These are phyloP conservation scores for Lentinula lateritia DNA, from an alignment of 768 basidiomycete genomes.

Conservation along the genomic window DNA sequence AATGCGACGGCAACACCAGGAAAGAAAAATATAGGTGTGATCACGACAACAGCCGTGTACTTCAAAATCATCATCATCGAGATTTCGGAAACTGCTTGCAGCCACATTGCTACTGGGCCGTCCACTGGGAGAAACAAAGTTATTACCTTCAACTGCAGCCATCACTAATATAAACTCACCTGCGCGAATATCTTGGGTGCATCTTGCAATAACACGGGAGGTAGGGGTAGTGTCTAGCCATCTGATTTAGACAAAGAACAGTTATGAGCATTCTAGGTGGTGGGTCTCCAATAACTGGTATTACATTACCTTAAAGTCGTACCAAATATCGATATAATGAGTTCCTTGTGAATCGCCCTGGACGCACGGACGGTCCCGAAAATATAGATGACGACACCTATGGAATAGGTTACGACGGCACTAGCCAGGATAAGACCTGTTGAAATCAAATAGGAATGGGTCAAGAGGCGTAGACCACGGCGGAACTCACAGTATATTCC, in stretches of 20 bases:
- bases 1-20: slow-evolving; percentile 20
- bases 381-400: slow-evolving; percentile 23
- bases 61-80: slow-evolving; percentile 15
- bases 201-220: slow-evolving; percentile 43
- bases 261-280: neutral
- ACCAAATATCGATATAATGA: slow-evolving; percentile 35
- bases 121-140: slow-evolving; percentile 10
- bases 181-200: slow-evolving; percentile 40
- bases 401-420: slow-evolving; percentile 19
- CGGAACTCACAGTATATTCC: slow-evolving; percentile 21
- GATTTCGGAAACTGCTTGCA: slow-evolving; percentile 9
- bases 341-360: slow-evolving; percentile 28
- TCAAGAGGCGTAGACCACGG: neutral
- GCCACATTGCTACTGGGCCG: slow-evolving; percentile 9
- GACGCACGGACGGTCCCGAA: slow-evolving; percentile 35
- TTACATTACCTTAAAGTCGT: slow-evolving; percentile 38
- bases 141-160: neutral
- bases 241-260: slow-evolving; percentile 17
- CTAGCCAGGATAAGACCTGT: slow-evolving; percentile 18
- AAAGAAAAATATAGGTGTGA: slow-evolving; percentile 21
- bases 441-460: neutral
- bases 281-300: neutral
- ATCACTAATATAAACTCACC: slow-evolving; percentile 13
- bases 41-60: slow-evolving; percentile 19
- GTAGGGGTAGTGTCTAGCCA: slow-evolving; percentile 47